Evolutionary conservation across 441 rosid genomes (phyloP).

Genomic region (Geranium incanum): DNA sequence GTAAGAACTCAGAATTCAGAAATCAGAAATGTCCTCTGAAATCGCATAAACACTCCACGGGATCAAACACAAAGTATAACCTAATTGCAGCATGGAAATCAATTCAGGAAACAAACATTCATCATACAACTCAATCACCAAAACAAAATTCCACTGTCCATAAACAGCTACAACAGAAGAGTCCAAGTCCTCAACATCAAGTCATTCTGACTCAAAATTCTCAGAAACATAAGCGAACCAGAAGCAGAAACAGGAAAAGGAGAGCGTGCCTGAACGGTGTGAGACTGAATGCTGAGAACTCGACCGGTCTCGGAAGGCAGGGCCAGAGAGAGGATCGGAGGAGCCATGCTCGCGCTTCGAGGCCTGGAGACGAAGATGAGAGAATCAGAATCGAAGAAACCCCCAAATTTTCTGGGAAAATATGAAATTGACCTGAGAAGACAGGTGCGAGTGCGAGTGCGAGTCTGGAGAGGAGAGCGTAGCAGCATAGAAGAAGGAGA

Average conservation of each 20-base stretch:
- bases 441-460: no score
- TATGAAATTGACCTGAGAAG: no score
- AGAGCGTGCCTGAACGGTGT: constrained; percentile 68
- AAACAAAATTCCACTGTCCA: no score
- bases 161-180: no score
- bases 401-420: no score
- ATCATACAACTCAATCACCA: no score
- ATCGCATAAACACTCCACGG: background rate
- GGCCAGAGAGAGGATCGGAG: constrained; percentile 80
- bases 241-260: background rate
- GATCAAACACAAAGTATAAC: no score
- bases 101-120: no score
- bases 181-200: background rate
- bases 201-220: background rate
- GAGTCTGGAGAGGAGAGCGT: no score
- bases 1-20: background rate
- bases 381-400: background rate
- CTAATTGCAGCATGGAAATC: no score
- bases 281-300: constrained; percentile 92
- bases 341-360: constrained; percentile 32
- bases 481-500: no score
- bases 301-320: constrained; percentile 90
- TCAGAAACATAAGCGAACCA: background rate
- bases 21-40: background rate
- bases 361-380: background rate